phyloP scores from a whole-genome alignment of 2,329 filamentous ascomycete genomes.

The Escovopsis sp. region DNA sequence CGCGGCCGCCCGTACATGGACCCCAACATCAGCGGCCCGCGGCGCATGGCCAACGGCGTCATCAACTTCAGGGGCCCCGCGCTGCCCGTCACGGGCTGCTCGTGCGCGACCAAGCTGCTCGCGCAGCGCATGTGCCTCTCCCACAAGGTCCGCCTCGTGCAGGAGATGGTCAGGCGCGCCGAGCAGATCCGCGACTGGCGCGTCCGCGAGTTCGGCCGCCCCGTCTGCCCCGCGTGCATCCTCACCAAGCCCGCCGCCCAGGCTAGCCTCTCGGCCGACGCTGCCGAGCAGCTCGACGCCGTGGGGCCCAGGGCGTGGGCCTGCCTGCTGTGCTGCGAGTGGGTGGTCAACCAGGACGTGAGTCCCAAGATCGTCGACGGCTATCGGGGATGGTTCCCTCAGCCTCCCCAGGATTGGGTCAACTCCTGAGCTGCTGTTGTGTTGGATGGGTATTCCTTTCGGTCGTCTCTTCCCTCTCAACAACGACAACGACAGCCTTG shows the following conservation, averaged over 20 bases:
- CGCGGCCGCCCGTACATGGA: conserved; percentile 10
- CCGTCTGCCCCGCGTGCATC: conserved; percentile 19
- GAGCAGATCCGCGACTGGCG: conserved; percentile 15
- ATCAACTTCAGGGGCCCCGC: conserved; percentile 2
- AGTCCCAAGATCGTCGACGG: conserved; percentile 8
- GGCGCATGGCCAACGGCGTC: background rate
- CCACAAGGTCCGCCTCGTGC: conserved; percentile 19
- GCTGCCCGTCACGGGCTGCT: conserved; percentile 20
- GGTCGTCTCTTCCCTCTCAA: no score
- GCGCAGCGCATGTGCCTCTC: conserved; percentile 17
- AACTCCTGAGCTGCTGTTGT: no score
- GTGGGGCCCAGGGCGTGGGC: conserved; percentile 12
- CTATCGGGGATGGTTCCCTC: conserved; percentile 7
- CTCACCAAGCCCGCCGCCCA: conserved; percentile 3
- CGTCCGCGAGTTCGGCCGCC: conserved; percentile 9
- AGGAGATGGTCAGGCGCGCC: conserved; percentile 11
- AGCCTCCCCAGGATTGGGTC: background rate
- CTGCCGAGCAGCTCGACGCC: background rate
- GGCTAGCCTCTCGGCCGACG: conserved; percentile 9
- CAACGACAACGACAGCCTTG: no score
- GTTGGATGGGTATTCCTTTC: background rate
- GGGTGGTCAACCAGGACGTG: conserved; percentile 15
- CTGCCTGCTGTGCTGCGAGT: conserved; percentile 20
- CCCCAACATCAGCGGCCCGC: background rate
- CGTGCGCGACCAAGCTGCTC: conserved; percentile 22